A percentile compares a stretch with the other conserved stretches of the same genome.
phyloP scores from a whole-genome alignment of 441 rosid species.

The Euphorbia schlechtendalii region DNA sequence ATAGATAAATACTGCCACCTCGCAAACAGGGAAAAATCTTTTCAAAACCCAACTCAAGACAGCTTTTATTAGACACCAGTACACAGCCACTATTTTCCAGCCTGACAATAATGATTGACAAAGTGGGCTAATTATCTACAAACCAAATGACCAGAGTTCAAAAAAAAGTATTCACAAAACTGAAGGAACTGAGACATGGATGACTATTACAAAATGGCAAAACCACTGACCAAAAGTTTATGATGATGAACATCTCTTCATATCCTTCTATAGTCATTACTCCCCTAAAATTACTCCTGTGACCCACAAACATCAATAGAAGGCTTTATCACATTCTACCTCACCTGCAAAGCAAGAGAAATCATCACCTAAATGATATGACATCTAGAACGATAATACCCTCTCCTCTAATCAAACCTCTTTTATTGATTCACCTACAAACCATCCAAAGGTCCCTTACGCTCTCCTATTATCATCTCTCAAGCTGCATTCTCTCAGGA shows the following conservation, averaged over 20 bases:
- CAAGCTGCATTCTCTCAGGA: not conserved
- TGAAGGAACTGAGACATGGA: slow-evolving; percentile 2
- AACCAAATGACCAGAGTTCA: not conserved
- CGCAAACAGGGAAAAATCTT: not conserved
- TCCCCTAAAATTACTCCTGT: not conserved
- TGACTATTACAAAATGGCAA: not conserved
- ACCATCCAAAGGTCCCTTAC: slow-evolving; percentile 11
- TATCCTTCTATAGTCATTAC: not conserved
- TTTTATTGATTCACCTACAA: slow-evolving; percentile 3
- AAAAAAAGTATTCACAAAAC: not conserved
- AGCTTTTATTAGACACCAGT: not conserved
- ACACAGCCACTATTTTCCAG: not conserved
- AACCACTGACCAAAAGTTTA: not conserved
- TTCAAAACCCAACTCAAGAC: not conserved
- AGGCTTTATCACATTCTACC: slow-evolving; percentile 1
- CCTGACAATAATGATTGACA: not conserved
- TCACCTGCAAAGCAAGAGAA: slow-evolving; percentile 4
- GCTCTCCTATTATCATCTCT: not conserved
- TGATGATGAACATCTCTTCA: not conserved
- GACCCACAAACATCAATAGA: not conserved
- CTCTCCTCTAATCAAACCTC: slow-evolving; percentile 3
- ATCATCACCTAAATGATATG: not conserved
- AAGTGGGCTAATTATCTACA: not conserved
- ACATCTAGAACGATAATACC: not conserved
- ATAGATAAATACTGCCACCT: not conserved